Base-by-base conservation (phyloP, 1,284 basidiomycete species). In the Moesziomyces sp. region DNA sequence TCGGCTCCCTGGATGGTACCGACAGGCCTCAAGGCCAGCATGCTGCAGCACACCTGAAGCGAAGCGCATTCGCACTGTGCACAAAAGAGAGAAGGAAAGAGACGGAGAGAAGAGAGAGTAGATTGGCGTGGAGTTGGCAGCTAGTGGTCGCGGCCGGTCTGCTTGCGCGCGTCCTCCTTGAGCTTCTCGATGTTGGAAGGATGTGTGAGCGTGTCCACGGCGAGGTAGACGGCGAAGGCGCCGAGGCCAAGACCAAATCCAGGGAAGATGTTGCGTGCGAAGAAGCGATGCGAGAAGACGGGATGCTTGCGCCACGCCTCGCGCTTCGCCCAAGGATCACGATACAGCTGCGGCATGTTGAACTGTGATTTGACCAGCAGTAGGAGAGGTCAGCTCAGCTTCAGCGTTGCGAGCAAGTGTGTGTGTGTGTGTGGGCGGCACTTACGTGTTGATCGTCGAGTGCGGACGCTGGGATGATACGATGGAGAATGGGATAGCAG, bases 281-380 rank as follows among this genome's bases (percentile, higher is more conserved):
- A 76, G 76, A 74, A 83, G 46, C 79, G 67, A 49, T 77, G 57
- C 38, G 82, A 82, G 64, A 84, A 84, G 64, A 84, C 64, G 19
- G 81, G 81, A 64, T 84, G 82, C 66, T 82, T 83, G 48, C 82
- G 78, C 82, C 82, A 84, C 40, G 81, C 81, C 66, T 84, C 82
- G 44, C 81, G 76, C 62, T 77, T 77, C 42, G 80, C 82, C 82
- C 82, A 84, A 16, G 81, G 82, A 52, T 84, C 82, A 42, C 81
- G 68, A 64, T 77, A 83, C 35, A 77, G 66, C 42, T 74, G 62
- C 49, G 79, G 35, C 80, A 83, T 83, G 19, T 16, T 53, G 49
- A 16, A 18, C 35, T 14, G 16, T 38, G 14, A 16, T 38, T 3
- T 16, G 0, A 5, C 35, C 35, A 38, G 35, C 35, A 38, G 35